Evolutionary conservation across 179 eudicot genomes (phyloP), one percentile per base, ranked within the genome.

Genomic region (Camellia oleifera): DNA sequence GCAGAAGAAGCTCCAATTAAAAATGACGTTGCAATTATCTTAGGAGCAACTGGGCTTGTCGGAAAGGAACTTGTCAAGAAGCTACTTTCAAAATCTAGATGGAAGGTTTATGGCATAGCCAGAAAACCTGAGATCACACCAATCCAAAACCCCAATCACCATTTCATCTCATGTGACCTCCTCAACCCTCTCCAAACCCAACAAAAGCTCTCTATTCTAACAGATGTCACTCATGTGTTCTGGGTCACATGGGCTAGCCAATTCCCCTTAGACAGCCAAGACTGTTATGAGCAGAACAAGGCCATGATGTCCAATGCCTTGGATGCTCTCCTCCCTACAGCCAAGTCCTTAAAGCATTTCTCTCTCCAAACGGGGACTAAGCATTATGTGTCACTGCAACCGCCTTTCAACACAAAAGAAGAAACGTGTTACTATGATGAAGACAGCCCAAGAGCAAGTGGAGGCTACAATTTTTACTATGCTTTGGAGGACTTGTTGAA

Each of bases 161-260:
- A 87, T 2, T 92, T 89, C 86, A 88, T 95, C 26, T 87, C 95
- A 0, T 95, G 98, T 80, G 93, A 93, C 81, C 92, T 95, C 58
- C 82, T 90, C 10, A 82, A 89, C 85, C 86, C 88, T 42, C 14
- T 48, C 9, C 92, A 95, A 18, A 83, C 92, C 44, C 83, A 69
- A 8, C 72, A 82, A 46, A 93, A 87, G 86, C 88, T 95, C 5
- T 86, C 92, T 67, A 74, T 40, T 1, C 81, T 95, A 65, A 81
- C 83, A 12, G 94, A 91, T 15, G 90, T 88, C 77, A 95, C 97
- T 18, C 97, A 95, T 58, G 65, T 95, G 7, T 95, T 87, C 61
- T 95, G 98, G 98, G 84, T 93, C 85, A 95, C 98, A 10, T 95
- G 98, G 98, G 97, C 97, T 32, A 86, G 81, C 80, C 86, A 91